These are phyloP conservation scores for Mucor indicus DNA, from an alignment of 371 early-diverging fungal genomes.

Conservation along the genomic window DNA sequence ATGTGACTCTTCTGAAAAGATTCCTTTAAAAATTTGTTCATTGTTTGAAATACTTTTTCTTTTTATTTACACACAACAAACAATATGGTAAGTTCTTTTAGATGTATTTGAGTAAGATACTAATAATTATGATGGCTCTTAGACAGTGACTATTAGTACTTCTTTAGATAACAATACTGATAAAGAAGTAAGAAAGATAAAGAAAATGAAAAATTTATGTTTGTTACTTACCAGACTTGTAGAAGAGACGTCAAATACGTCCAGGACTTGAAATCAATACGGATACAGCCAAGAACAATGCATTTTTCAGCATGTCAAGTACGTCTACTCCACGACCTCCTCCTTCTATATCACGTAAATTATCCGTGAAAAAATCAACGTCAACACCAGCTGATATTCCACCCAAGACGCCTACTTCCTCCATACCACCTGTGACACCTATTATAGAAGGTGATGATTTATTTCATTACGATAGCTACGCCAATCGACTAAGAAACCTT, in stretches of 20 bases:
- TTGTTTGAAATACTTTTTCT: too few relatives aligned
- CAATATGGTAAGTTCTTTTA: too few relatives aligned
- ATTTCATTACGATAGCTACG: constrained; percentile 18
- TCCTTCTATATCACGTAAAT: constrained; percentile 28
- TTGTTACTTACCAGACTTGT: too few relatives aligned
- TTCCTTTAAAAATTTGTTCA: too few relatives aligned
- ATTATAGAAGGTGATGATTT: background rate
- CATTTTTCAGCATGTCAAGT: constrained; percentile 30
- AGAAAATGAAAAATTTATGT: too few relatives aligned
- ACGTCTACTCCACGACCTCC: constrained; percentile 38
- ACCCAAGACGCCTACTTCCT: constrained; percentile 4
- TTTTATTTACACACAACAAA: too few relatives aligned
- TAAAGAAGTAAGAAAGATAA: too few relatives aligned
- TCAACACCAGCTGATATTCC: background rate
- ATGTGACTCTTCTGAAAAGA: too few relatives aligned
- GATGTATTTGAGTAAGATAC: too few relatives aligned
- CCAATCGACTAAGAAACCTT: constrained; percentile 31
- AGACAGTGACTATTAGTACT: too few relatives aligned
- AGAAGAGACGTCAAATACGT: constrained; percentile 33
- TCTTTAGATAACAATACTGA: too few relatives aligned
- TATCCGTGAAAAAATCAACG: constrained; percentile 15
- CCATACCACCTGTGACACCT: background rate
- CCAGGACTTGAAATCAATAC: constrained; percentile 40
- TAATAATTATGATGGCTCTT: too few relatives aligned
- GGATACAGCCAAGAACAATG: constrained; percentile 28